Percentiles rank a stretch among this genome's conserved stretches.
phyloP scores from a whole-genome alignment of 306 rosid genomes.

The Ochetophila trinervis region DNA sequence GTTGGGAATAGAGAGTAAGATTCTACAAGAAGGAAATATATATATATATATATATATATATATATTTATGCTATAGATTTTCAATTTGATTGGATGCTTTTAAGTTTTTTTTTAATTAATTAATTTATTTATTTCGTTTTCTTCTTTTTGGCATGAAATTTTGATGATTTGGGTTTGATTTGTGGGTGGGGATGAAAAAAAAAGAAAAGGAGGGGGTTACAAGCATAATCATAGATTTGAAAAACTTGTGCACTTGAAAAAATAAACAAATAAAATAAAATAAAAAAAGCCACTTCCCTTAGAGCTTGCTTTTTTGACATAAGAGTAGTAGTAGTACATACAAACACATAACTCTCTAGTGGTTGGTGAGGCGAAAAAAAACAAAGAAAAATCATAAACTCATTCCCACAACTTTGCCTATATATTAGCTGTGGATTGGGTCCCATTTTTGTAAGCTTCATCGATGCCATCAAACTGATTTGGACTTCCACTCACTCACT shows the following conservation, averaged over 20 bases:
- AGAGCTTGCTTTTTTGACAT: conserved; percentile 44
- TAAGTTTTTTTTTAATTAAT: background rate
- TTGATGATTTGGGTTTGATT: conserved; percentile 33
- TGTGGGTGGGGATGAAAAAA: conserved; percentile 5
- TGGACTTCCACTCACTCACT: conserved; percentile 25
- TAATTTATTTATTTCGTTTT: background rate
- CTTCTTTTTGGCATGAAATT: conserved; percentile 12
- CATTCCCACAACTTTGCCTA: conserved; percentile 32
- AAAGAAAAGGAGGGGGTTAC: background rate
- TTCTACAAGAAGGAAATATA: background rate
- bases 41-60: no score
- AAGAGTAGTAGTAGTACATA: background rate
- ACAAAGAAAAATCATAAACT: conserved; percentile 22
- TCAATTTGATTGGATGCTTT: conserved; percentile 9
- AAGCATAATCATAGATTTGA: conserved; percentile 33
- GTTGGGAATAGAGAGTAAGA: conserved; percentile 31
- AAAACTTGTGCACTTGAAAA: conserved; percentile 45
- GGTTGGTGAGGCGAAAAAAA: conserved; percentile 33
- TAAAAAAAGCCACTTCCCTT: conserved; percentile 5
- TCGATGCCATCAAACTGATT: conserved; percentile 19
- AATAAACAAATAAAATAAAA: background rate
- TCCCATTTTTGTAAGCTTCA: conserved; percentile 16
- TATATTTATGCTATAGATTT: background rate
- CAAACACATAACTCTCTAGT: background rate
- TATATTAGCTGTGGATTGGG: conserved; percentile 21